These are phyloP conservation scores for Fistulina hepatica DNA, from an alignment of 1,284 basidiomycete species.

Conservation along the genomic window DNA sequence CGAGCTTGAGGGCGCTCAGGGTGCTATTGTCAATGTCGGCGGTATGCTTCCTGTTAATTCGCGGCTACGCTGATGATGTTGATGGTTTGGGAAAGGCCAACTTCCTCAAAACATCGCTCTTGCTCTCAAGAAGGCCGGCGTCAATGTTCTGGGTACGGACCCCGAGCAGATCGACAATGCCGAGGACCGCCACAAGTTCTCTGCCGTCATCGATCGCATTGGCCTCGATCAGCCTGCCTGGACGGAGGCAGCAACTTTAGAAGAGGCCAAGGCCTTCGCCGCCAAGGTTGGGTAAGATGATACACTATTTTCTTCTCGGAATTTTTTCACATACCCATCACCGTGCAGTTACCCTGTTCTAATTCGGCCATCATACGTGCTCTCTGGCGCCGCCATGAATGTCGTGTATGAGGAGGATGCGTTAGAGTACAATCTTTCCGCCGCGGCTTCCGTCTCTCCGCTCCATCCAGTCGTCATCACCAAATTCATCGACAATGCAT, in stretches of 20 bases:
- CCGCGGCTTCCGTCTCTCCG: conserved; percentile 91
- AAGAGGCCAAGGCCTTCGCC: conserved; percentile 89
- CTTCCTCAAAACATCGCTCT: conserved; percentile 98
- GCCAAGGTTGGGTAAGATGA: conserved; percentile 60
- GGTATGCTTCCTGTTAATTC: conserved; percentile 42
- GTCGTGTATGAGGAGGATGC: conserved; percentile 90
- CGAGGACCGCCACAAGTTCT: conserved; percentile 99
- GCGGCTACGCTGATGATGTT: conserved; percentile 3
- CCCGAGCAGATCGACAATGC: conserved; percentile 94
- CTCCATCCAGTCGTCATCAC: conserved; percentile 97
- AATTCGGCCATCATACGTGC: conserved; percentile 93
- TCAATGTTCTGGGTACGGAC: conserved; percentile 94
- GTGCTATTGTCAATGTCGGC: conserved; percentile 94
- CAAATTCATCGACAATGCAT: conserved; percentile 96
- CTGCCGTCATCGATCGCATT: conserved; percentile 86
- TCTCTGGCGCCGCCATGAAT: conserved; percentile 99
- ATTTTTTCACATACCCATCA: conserved; percentile 3
- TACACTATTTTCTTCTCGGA: conserved; percentile 2
- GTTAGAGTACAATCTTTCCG: conserved; percentile 87
- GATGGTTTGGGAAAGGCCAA: conserved; percentile 47
- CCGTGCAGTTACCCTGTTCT: conserved; percentile 78
- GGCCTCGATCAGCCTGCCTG: conserved; percentile 97
- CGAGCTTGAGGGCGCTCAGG: conserved; percentile 86
- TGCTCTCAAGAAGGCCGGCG: conserved; percentile 80
- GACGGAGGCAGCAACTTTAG: conserved; percentile 84